Percentiles rank a stretch among this genome's conserved stretches.
Conservation (phyloP, 202 grass and related monocot genomes). For the Hordeum pubiflorum region DNA sequence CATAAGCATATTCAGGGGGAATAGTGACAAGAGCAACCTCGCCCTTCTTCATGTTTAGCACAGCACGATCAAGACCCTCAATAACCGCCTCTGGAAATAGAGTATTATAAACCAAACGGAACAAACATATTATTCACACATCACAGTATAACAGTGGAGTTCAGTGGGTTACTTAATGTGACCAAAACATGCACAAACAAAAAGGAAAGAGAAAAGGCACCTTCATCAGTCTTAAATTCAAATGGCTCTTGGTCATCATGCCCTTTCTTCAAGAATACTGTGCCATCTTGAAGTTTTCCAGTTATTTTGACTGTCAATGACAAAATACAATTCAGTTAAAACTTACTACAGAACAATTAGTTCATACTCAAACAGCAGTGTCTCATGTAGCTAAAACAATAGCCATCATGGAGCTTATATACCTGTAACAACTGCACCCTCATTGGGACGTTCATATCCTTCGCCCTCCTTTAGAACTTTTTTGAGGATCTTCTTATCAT, state of each 20-base stretch:
- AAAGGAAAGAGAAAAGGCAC: constrained; percentile 21
- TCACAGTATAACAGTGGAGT: not conserved
- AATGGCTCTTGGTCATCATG: constrained; percentile 55
- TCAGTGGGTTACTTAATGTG: not conserved
- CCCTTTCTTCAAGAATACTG: constrained; percentile 70
- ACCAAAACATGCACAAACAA: not conserved
- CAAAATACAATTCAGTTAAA: constrained; percentile 3
- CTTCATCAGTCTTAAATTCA: constrained; percentile 87
- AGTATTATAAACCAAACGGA: not conserved
- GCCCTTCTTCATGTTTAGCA: constrained; percentile 88
- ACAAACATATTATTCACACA: not conserved
- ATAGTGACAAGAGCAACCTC: constrained; percentile 86
- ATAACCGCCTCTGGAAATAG: constrained; percentile 63
- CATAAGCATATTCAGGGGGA: constrained; percentile 75
- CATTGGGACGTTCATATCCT: constrained; percentile 78
- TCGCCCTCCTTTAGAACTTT: constrained; percentile 87
- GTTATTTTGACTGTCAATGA: constrained; percentile 65
- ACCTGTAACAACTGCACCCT: constrained; percentile 78
- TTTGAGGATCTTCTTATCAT: constrained; percentile 94
- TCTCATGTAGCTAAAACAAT: not conserved
- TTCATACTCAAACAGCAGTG: not conserved
- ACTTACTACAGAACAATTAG: not conserved
- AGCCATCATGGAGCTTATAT: not conserved
- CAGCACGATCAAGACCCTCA: constrained; percentile 72
- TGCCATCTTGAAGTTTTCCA: constrained; percentile 78